Evolutionary conservation across 2,329 filamentous ascomycete genomes (phyloP).

Genomic region (Pseudopithomyces maydicus): DNA sequence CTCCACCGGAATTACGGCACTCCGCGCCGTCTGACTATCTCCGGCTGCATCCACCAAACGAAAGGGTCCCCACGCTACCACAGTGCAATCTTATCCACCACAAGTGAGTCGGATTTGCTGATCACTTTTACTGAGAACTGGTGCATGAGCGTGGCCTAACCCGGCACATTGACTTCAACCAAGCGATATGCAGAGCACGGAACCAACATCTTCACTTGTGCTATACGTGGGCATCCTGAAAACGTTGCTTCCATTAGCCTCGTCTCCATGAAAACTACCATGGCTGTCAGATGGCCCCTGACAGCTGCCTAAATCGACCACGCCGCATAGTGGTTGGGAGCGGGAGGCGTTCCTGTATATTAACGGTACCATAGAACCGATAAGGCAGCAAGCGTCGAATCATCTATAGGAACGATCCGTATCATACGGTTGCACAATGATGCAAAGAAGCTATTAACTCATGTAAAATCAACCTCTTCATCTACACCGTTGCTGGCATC

Average conservation of each 20-base stretch:
- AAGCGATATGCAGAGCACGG: not conserved
- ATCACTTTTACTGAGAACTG: slow-evolving; percentile 6
- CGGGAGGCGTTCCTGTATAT: slow-evolving; percentile 23
- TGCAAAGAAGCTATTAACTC: slow-evolving; percentile 18
- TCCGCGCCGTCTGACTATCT: slow-evolving; percentile 27
- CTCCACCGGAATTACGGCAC: slow-evolving; percentile 26
- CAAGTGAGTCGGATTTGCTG: slow-evolving; percentile 13
- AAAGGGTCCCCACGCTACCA: slow-evolving; percentile 4
- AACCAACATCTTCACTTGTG: not conserved
- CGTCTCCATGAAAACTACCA: slow-evolving; percentile 9
- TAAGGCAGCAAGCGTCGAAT: slow-evolving; percentile 14
- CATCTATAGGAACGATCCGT: slow-evolving; percentile 12
- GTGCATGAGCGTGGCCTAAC: slow-evolving; percentile 2
- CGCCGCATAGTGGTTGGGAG: slow-evolving; percentile 16
- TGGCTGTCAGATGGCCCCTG: slow-evolving; percentile 19
- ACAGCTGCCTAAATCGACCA: slow-evolving; percentile 17
- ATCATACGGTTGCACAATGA: slow-evolving; percentile 7
- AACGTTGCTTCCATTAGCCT: slow-evolving; percentile 11
- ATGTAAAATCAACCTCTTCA: slow-evolving; percentile 39
- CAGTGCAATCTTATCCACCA: slow-evolving; percentile 2
- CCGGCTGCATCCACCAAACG: slow-evolving; percentile 17
- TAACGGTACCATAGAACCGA: slow-evolving; percentile 23
- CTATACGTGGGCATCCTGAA: slow-evolving; percentile 18
- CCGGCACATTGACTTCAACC: not conserved
- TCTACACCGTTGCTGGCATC: slow-evolving; percentile 28